Base-by-base conservation (phyloP, 805 yeast species). In the Lipomyces starkeyi region DNA sequence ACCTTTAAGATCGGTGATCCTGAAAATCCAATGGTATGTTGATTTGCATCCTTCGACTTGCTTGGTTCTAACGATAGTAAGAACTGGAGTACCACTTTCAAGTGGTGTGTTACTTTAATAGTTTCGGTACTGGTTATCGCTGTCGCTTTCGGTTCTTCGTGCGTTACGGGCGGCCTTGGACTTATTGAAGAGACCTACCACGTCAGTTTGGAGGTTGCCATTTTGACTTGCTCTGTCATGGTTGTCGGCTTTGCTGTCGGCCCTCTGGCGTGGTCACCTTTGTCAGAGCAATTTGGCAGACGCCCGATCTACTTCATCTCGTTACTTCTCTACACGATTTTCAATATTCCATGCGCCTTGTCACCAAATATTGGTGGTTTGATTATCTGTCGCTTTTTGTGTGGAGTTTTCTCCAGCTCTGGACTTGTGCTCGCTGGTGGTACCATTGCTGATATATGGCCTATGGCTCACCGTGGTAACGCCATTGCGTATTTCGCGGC, bases 91-190 rank as follows among this genome's bases (percentile, higher is more conserved):
- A 67, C n/a, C 0, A 3, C 6, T 13, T 63, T 58, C 64, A 71
- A 65, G 43, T 71, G 74, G 74, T 63, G 78, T 1, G 91, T 89
- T 76, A 92, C 98, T 0, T 76, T 89, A 37, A 71, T 88, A 9
- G 81, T 91, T 29, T 87, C 97, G 1, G 72, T 86, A 40, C 83
- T 91, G 70, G 97, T 93, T 61, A 88, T 93, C 66, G 86, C 92
- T 74, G 97, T 94, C 37, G 98, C 98, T 1, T 93, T 91, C 77
- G 97, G 97, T 54, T 91, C 97, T 3, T 90, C 97, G 1, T 90
- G 94, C 76, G 89, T 91, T 74, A 89, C 97, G 32, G 97, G 97
- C 73, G 95, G 96, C 58, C 80, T 93, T 60, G 85, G 83, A n/a
- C 82, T 89, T 20, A 87, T 91, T 68, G 80, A 82, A 69, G 88